A percentile compares a stretch with the other conserved stretches of the same genome.
These are phyloP conservation scores for Phytopythium mirpurense DNA, from an alignment of 352 stramenopile species.

Conservation along the genomic window DNA sequence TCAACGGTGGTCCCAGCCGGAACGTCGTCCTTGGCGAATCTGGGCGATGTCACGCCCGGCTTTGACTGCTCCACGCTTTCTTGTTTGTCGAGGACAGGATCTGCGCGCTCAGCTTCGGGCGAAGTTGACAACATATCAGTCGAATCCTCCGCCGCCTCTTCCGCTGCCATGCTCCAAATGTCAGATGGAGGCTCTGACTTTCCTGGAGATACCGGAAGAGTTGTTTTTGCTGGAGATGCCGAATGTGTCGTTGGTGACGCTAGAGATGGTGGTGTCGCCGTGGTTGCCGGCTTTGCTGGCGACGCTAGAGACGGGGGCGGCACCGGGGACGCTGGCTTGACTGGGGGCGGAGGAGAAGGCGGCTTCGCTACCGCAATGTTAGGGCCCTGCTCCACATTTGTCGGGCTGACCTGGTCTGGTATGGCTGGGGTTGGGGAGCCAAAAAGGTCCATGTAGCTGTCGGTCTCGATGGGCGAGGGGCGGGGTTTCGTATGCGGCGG, in stretches of 20 bases:
- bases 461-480: constrained; percentile 1
- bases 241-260: too few relatives aligned
- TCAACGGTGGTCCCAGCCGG: not conserved
- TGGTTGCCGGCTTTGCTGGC: not conserved
- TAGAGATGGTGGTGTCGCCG: not conserved
- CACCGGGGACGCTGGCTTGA: not conserved
- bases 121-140: not conserved
- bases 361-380: too few relatives aligned
- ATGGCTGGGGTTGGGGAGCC: too few relatives aligned
- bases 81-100: not conserved
- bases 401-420: not conserved
- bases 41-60: not conserved
- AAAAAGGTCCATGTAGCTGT: not conserved
- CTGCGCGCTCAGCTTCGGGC: not conserved
- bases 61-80: not conserved
- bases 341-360: too few relatives aligned
- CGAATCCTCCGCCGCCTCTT: not conserved
- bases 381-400: not conserved
- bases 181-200: not conserved
- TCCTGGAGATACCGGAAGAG: not conserved
- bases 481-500: not conserved
- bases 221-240: not conserved
- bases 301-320: not conserved
- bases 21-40: not conserved
- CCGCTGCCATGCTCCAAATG: constrained; percentile 1